These are phyloP conservation scores for Pestalotiopsis sp. DNA, from an alignment of 2,329 filamentous ascomycete genomes.

Conservation along the genomic window DNA sequence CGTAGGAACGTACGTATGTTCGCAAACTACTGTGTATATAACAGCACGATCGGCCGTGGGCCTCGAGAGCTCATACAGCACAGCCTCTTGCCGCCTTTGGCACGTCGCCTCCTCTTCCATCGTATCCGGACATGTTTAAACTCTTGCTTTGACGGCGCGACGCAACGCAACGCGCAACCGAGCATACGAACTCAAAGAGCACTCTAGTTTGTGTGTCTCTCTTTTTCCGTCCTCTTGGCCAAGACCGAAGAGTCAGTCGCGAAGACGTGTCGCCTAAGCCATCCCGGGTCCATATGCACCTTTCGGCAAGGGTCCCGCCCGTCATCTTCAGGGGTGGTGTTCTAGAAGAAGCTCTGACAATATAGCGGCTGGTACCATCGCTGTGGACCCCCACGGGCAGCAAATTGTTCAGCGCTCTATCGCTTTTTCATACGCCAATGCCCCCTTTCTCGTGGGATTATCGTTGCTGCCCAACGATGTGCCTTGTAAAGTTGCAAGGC, in stretches of 20 bases:
- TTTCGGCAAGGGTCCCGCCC: slow-evolving; percentile 5
- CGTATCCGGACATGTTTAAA: not conserved
- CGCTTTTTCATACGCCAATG: not conserved
- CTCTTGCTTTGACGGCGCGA: not conserved
- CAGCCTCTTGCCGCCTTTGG: not conserved
- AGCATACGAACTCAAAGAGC: not conserved
- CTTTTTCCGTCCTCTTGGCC: too few species aligned
- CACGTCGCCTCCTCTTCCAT: not conserved
- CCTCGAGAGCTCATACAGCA: not conserved
- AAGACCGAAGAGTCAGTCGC: not conserved
- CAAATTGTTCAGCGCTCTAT: not conserved
- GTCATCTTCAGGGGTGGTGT: slow-evolving; percentile 3
- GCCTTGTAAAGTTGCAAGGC: not conserved
- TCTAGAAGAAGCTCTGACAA: slow-evolving; percentile 8
- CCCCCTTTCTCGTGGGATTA: not conserved
- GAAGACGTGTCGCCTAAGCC: slow-evolving; percentile 4
- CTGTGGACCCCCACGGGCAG: slow-evolving; percentile 3
- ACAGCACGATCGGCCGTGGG: not conserved
- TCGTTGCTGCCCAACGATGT: slow-evolving; percentile 4
- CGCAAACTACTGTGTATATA: not conserved
- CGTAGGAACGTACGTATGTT: not conserved
- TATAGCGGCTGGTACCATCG: not conserved
- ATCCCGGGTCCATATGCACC: not conserved
- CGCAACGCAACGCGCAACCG: not conserved
- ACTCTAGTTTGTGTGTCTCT: too few species aligned